A percentile compares a stretch with the other conserved stretches of the same genome.
Conservation (phyloP, 2,329 filamentous ascomycete genomes). For the Fusarium sp. region DNA sequence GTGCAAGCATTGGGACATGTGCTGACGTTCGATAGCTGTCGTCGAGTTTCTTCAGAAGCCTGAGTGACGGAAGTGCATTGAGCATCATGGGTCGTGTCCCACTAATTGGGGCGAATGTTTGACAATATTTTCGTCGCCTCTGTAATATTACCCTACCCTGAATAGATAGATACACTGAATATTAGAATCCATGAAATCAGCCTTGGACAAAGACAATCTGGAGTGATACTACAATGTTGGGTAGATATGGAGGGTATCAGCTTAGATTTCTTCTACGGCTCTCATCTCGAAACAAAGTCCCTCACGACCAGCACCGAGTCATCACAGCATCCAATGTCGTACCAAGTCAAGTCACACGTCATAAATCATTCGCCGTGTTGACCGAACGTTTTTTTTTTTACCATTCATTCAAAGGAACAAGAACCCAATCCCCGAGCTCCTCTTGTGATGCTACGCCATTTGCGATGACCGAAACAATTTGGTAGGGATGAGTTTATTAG, state of each 20-base stretch:
- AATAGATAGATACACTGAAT: constrained; percentile 20
- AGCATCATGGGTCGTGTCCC: constrained; percentile 12
- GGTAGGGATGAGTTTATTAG: constrained; percentile 53
- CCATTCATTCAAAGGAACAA: constrained; percentile 56
- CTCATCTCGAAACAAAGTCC: constrained; percentile 23
- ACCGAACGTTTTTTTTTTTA: constrained; percentile 51
- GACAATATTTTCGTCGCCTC: constrained; percentile 3
- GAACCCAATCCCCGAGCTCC: constrained; percentile 57
- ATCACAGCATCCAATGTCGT: constrained; percentile 33
- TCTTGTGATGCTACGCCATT: constrained; percentile 60
- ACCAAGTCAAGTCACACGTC: constrained; percentile 25
- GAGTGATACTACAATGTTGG: neutral
- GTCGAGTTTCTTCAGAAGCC: constrained; percentile 70
- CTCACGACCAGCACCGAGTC: constrained; percentile 21
- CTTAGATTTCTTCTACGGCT: constrained; percentile 29
- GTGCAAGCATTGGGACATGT: neutral
- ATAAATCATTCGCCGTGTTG: constrained; percentile 43
- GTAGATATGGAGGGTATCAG: constrained; percentile 27
- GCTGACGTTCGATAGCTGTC: constrained; percentile 61
- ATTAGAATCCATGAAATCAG: neutral
- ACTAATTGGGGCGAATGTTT: constrained; percentile 20
- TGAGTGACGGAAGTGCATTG: constrained; percentile 53
- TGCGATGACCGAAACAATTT: constrained; percentile 58
- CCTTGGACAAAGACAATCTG: neutral
- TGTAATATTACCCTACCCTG: constrained; percentile 14